These are phyloP conservation scores for Lavandula angustifolia DNA, from an alignment of 257 asterid genomes.

Conservation along the genomic window DNA sequence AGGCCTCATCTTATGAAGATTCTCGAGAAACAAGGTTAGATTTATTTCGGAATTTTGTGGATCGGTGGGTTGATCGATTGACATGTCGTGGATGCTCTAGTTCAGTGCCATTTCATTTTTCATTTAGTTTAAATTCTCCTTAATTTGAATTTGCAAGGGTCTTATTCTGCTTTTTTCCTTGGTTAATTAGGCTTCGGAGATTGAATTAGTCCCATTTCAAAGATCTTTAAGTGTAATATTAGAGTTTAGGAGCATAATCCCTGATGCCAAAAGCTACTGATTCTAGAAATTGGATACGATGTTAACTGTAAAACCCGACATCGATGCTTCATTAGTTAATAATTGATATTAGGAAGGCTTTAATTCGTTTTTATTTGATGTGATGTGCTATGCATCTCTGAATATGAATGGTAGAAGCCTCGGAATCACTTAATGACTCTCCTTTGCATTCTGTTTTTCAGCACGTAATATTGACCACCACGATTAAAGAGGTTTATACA, in stretches of 20 bases:
- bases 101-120: too few species aligned
- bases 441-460: too few species aligned
- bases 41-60: conserved; percentile 3
- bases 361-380: too few species aligned
- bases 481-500: too few species aligned
- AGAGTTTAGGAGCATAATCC: background rate
- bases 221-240: conserved; percentile 8
- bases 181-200: background rate
- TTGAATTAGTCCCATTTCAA: background rate
- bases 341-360: background rate
- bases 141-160: background rate
- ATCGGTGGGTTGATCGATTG: conserved; percentile 18
- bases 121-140: too few species aligned
- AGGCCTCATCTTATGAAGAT: conserved; percentile 72
- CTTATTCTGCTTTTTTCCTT: background rate
- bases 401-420: too few species aligned
- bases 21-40: conserved; percentile 82
- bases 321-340: background rate
- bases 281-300: background rate
- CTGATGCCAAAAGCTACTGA: conserved; percentile 5
- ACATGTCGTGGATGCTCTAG: too few species aligned
- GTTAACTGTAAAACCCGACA: background rate
- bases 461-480: too few species aligned
- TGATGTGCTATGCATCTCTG: too few species aligned
- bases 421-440: too few species aligned